Evolutionary conservation across 331 rosid species (phyloP).

Genomic region (Spiraea crenata): DNA sequence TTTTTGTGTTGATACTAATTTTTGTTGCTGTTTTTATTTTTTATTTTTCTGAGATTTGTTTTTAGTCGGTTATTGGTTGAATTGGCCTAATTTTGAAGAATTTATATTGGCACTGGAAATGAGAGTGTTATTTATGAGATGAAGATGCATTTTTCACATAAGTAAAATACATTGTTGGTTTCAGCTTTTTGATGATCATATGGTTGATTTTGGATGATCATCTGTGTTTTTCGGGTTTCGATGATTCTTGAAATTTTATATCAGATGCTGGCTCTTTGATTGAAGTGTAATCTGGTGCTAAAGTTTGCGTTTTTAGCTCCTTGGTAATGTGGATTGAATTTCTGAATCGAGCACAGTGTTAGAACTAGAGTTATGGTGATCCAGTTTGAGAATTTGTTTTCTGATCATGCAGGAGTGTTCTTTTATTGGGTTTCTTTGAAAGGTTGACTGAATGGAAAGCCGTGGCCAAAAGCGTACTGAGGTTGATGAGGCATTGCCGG

Average conservation of each 20-base stretch:
- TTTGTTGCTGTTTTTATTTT: not conserved
- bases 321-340: not conserved
- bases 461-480: conserved; percentile 89
- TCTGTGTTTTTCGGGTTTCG: not conserved
- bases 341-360: conserved; percentile 6
- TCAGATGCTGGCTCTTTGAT: not conserved
- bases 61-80: not conserved
- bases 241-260: not conserved
- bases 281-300: not conserved
- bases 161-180: not conserved
- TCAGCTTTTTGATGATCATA: not conserved
- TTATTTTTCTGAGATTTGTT: not conserved
- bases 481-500: conserved; percentile 75
- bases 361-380: not conserved
- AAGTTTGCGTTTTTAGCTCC: not conserved
- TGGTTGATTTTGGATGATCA: conserved; percentile 2
- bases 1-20: not conserved
- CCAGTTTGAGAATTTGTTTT: not conserved
- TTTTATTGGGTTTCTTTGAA: conserved; percentile 25
- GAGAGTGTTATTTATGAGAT: not conserved
- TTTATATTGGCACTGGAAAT: not conserved
- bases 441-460: conserved; percentile 59
- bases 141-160: not conserved
- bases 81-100: not conserved
- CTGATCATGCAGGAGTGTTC: conserved; percentile 34